Evolutionary conservation across 2,329 filamentous ascomycete species (phyloP), one percentile per base, ranked within the genome.

Genomic region (Aspergillus sp.): DNA sequence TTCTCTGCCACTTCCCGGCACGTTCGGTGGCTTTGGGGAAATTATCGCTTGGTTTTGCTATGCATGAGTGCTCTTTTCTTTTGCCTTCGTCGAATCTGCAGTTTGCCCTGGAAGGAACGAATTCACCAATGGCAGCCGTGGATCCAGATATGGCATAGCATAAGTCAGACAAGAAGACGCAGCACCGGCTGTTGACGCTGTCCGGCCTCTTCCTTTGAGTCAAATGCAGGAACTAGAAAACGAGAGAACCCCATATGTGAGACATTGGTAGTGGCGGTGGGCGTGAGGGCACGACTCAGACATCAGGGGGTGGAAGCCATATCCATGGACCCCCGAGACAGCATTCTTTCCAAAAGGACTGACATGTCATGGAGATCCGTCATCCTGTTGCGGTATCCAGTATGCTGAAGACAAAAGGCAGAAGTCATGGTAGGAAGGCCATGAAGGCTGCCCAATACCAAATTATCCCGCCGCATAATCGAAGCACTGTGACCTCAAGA

Each of bases 1-100:
- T 58, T 58, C 52, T 49, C 39, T 57, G 53, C 49, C 54, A 43
- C 29, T 31, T 15, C 37, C 35, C 32, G 41, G 45, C 47, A 46
- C 37, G 34, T 49, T 42, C 33, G 40, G 38, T 42, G 40, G 33
- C n/a, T 14, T n/a, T 31, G 20, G 6, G 10, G 19, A 22, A 22
- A 22, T 22, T 10, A 6, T 22, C 6, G 19, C 19, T 22, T 5
- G 10, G 6, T 10, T 22, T 22, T 22, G 19, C 10, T 22, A 6
- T 22, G 19, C 10, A 22, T 22, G 19, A 22, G 19, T 10, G 6
- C 5, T 22, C 13, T 14, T 28, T 36, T 15, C 20, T 32, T 32
- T 4, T 12, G 29, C 15, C 32, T 8, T 27, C 7, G 25, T 32
- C 17, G 19, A 15, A 13, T 25, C 27, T 22, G 19, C 19, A 33